Evolutionary conservation across 305 asterid genomes (phyloP).

Genomic region (Solanum hybrid): DNA sequence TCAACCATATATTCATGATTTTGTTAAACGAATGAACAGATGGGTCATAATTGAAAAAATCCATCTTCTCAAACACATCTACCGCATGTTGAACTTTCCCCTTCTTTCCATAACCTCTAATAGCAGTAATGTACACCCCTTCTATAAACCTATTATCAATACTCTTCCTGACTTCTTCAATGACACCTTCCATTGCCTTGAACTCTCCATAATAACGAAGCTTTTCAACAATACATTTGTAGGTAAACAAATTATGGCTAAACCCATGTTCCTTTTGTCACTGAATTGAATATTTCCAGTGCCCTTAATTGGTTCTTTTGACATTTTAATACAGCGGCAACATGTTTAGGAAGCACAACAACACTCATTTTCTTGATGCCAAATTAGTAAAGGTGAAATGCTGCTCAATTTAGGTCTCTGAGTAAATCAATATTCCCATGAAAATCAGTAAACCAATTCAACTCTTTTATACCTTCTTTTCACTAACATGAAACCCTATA

Average conservation of each 20-base stretch:
- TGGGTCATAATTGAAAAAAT: constrained; percentile 68
- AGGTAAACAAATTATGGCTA: constrained; percentile 59
- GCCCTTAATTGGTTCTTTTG: constrained; percentile 82
- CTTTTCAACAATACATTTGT: constrained; percentile 69
- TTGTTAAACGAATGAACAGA: constrained; percentile 60
- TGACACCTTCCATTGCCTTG: constrained; percentile 62
- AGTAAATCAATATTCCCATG: background rate
- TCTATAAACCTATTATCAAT: constrained; percentile 50
- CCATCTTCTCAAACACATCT: constrained; percentile 84
- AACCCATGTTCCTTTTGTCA: constrained; percentile 63
- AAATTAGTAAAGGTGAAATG: background rate
- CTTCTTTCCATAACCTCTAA: constrained; percentile 70
- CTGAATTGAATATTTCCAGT: constrained; percentile 71
- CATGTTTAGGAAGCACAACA: constrained; percentile 76
- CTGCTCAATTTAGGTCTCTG: background rate
- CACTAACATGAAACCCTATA: background rate
- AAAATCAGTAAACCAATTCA: background rate
- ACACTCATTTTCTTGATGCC: constrained; percentile 18
- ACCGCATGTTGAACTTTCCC: constrained; percentile 71
- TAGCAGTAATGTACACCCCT: constrained; percentile 65
- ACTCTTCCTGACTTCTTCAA: constrained; percentile 55
- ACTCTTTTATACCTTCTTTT: background rate
- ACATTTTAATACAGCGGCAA: constrained; percentile 58
- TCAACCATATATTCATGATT: constrained; percentile 82
- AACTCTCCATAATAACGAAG: constrained; percentile 66